A percentile compares a stretch with the other conserved stretches of the same genome.
phyloP scores from a whole-genome alignment of 2,329 filamentous ascomycete genomes.

The Aspergillus novofumigatus region DNA sequence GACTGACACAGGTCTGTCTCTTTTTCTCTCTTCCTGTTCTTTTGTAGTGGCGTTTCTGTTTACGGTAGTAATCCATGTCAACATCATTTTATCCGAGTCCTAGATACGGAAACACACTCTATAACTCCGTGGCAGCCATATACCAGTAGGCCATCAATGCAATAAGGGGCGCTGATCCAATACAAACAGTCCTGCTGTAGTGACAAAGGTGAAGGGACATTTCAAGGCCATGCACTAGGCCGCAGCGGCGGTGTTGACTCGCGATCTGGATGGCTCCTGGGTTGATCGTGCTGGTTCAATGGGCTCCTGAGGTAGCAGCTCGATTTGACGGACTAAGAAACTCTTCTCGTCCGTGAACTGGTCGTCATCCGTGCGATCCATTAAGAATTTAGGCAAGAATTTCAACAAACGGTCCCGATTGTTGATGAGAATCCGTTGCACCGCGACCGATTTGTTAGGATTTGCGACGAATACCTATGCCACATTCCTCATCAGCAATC shows the following conservation, averaged over 20 bases:
- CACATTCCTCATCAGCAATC: constrained; percentile 18
- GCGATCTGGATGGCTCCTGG: constrained; percentile 24
- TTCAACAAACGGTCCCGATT: constrained; percentile 86
- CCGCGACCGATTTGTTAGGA: constrained; percentile 93
- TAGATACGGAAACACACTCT: constrained; percentile 12
- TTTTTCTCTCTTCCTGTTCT: background rate
- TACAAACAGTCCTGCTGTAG: constrained; percentile 7
- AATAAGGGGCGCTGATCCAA: constrained; percentile 6
- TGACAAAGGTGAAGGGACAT: background rate
- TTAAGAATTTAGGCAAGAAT: constrained; percentile 87
- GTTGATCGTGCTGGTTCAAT: constrained; percentile 31
- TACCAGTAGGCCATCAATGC: constrained; percentile 23
- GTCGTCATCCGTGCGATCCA: constrained; percentile 93
- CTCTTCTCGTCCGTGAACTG: constrained; percentile 98
- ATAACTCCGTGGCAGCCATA: constrained; percentile 18
- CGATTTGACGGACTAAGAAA: constrained; percentile 93
- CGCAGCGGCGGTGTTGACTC: constrained; percentile 26
- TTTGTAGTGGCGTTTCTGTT: background rate
- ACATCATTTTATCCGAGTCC: constrained; percentile 3
- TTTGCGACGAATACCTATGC: constrained; percentile 88
- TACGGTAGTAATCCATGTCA: constrained; percentile 2
- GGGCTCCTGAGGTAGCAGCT: constrained; percentile 43
- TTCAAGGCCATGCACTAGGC: constrained; percentile 15
- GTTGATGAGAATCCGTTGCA: constrained; percentile 93
- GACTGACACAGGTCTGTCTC: background rate